phyloP scores from a whole-genome alignment of 164 flowering plant species.

The Tetracentron sinense region DNA sequence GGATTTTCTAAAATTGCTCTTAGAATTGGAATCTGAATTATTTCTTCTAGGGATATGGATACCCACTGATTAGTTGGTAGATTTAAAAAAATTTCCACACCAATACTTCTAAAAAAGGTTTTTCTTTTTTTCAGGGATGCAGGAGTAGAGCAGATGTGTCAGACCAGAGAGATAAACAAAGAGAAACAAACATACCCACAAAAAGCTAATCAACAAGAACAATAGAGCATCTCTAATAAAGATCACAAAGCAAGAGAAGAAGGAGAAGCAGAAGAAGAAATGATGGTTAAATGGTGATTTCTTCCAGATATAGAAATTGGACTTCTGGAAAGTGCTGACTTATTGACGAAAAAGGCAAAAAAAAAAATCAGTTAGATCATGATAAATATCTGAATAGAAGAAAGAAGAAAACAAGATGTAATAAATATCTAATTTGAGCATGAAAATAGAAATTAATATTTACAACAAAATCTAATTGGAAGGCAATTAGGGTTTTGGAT shows the following conservation, averaged over 20 bases:
- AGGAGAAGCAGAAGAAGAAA: slow-evolving; percentile 18
- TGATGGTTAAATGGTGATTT: slow-evolving; percentile 25
- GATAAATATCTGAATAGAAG: slow-evolving; percentile 54
- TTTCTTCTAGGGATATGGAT: slow-evolving; percentile 11
- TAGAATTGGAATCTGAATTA: slow-evolving; percentile 27
- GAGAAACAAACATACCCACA: slow-evolving; percentile 27
- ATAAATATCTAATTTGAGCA: slow-evolving; percentile 23
- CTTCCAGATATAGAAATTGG: slow-evolving; percentile 36
- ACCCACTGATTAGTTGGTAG: slow-evolving; percentile 21
- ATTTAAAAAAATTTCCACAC: slow-evolving; percentile 10
- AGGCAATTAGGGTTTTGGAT: slow-evolving; percentile 32
- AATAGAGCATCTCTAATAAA: slow-evolving; percentile 24
- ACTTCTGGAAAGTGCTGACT: slow-evolving; percentile 50
- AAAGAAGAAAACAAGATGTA: slow-evolving; percentile 23
- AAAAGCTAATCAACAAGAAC: slow-evolving; percentile 27
- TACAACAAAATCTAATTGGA: slow-evolving; percentile 18
- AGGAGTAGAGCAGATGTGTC: slow-evolving; percentile 27
- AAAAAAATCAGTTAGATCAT: slow-evolving; percentile 41
- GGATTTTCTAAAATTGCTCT: slow-evolving; percentile 14
- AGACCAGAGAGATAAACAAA: slow-evolving; percentile 25
- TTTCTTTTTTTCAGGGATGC: slow-evolving; percentile 7
- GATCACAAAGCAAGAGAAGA: slow-evolving; percentile 19
- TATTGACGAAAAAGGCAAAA: slow-evolving; percentile 41
- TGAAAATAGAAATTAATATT: slow-evolving; percentile 16
- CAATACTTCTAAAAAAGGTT: slow-evolving; percentile 4